phyloP scores from a whole-genome alignment of 2,329 filamentous ascomycete species.

The Neoscytalidium dimidiatum region DNA sequence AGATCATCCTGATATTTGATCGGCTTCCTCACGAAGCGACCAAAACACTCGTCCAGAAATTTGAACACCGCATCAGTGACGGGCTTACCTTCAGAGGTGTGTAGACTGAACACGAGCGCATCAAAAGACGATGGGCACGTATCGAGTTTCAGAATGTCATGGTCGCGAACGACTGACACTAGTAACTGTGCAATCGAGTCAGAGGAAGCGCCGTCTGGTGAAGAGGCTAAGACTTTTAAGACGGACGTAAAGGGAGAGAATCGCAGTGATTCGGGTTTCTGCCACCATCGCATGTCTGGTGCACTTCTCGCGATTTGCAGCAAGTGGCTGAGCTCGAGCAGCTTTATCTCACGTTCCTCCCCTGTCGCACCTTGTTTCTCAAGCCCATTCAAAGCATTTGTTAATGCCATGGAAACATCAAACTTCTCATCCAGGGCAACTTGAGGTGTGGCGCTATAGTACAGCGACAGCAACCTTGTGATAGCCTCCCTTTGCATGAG shows the following conservation, averaged over 20 bases:
- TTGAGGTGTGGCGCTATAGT: constrained; percentile 80
- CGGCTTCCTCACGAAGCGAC: constrained; percentile 72
- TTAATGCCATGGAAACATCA: constrained; percentile 78
- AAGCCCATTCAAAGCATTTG: constrained; percentile 65
- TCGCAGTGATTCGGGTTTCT: constrained; percentile 65
- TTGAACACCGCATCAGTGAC: constrained; percentile 54
- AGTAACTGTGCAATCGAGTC: constrained; percentile 59
- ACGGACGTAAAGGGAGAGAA: constrained; percentile 73
- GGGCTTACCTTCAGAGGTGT: constrained; percentile 42
- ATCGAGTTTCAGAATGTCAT: constrained; percentile 62
- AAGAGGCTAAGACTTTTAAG: constrained; percentile 59
- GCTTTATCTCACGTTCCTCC: constrained; percentile 57
- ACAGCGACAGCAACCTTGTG: constrained; percentile 78
- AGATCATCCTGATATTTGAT: constrained; percentile 81
- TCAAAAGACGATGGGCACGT: constrained; percentile 42
- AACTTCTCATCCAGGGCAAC: constrained; percentile 81
- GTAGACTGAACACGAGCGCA: constrained; percentile 50
- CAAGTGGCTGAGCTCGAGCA: constrained; percentile 79
- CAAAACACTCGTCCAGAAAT: constrained; percentile 82
- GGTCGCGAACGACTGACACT: constrained; percentile 62
- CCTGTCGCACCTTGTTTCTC: constrained; percentile 45
- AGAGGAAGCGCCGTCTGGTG: constrained; percentile 51
- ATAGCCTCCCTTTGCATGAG: constrained; percentile 75
- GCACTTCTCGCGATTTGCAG: constrained; percentile 79
- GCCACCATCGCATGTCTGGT: constrained; percentile 87